Base-by-base conservation (phyloP, 345 rosid species). In the Euphorbia pulcherrima region DNA sequence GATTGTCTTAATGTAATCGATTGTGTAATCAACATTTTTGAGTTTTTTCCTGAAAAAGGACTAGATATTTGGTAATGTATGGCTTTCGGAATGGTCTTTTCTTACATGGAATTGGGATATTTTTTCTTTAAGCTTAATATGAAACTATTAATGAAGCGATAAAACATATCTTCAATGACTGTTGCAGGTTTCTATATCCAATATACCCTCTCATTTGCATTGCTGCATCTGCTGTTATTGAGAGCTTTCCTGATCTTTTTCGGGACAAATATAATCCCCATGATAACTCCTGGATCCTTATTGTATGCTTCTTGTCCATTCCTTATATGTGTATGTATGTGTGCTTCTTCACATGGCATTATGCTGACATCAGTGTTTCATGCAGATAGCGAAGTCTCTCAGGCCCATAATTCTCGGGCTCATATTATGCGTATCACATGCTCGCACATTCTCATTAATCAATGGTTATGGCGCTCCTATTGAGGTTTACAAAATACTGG, bases 161-260 rank as follows among this genome's bases (percentile, higher is more conserved):
- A 29, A 55, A 20, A 52, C 63, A 64, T 71, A 52, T 67, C 63
- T 65, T 68, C 30, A 56, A 60, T 39, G 62, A 8, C 68, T 16
- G 20, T 40, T 71, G 62, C 93, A 94, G 99, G 83, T 94, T 94
- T 69, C 96, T 94, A 21, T 94, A 94, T 82, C 96, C 97, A 23
- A 75, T 94, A 71, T 91, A 91, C 80, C 99, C 96, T 23, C 93
- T 94, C 71, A 80, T 94, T 77, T 91, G 97, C 78, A 83, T 94
- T 69, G 93, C 97, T 77, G 97, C 99, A 18, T 83, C 97, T 64
- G 92, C 90, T 67, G 97, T 94, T 71, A 94, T 94, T 68, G 99
- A 91, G 77, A 91, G 90, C 84, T 89, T 94, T 68, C 99, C 97
- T 61, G 92, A 88, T 82, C 83, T 91, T 66, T 89, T 94, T 76